phyloP scores from a whole-genome alignment of 495 filamentous ascomycete genomes.

The Daldinia caldariorum region DNA sequence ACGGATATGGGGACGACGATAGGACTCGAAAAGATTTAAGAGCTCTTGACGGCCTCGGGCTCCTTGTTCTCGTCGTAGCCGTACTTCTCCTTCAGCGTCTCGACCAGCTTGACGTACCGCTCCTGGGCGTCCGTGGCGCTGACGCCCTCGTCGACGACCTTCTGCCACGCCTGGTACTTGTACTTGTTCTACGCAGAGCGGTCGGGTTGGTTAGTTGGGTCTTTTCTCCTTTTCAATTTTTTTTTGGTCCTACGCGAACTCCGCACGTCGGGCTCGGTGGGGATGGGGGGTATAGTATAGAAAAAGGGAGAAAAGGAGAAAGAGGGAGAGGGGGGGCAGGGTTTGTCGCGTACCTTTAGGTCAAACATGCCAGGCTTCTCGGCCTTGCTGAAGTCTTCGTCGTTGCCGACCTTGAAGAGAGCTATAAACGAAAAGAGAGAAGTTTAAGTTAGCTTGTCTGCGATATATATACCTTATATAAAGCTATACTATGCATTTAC shows the following conservation, averaged over 20 bases:
- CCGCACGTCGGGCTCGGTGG: not conserved
- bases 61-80: constrained; percentile 66
- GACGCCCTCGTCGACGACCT: constrained; percentile 65
- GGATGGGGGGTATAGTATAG: not conserved
- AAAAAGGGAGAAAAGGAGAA: no score
- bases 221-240: not conserved
- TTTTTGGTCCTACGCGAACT: not conserved
- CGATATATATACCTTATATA: not conserved
- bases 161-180: constrained; percentile 80
- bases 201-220: not conserved
- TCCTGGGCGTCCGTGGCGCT: constrained; percentile 72
- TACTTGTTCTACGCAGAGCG: constrained; percentile 70
- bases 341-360: constrained; percentile 61
- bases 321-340: not conserved
- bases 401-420: constrained; percentile 63
- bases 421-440: constrained; percentile 42
- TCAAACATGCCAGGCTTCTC: constrained; percentile 61
- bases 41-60: constrained; percentile 62
- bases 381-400: constrained; percentile 58
- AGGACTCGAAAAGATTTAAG: constrained; percentile 1
- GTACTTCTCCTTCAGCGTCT: constrained; percentile 72
- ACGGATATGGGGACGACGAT: not conserved
- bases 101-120: constrained; percentile 77
- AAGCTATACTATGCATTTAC: no score
- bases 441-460: constrained; percentile 20